Percentiles rank a stretch among this genome's conserved stretches.
Evolutionary conservation across 345 rosid genomes (phyloP).

Genomic region (Excoecaria cochinchinensis): DNA sequence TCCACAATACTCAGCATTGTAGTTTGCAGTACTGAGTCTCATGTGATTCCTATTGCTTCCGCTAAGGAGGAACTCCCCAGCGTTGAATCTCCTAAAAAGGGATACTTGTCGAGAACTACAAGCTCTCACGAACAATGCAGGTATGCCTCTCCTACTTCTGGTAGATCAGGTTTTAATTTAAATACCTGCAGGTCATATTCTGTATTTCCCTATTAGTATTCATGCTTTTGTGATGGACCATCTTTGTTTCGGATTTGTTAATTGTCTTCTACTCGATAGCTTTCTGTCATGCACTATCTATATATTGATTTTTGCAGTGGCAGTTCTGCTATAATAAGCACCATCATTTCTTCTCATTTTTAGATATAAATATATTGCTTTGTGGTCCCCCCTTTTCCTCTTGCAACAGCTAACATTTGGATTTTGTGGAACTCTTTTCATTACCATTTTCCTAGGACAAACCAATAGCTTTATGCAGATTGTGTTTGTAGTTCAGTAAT

Average conservation of each 20-base stretch:
- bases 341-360: background rate
- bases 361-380: background rate
- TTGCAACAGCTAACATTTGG: background rate
- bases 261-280: background rate
- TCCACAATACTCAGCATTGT: conserved; percentile 40
- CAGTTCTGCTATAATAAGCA: background rate
- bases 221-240: background rate
- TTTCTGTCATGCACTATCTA: background rate
- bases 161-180: too few relatives aligned
- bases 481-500: background rate
- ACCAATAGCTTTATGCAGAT: background rate
- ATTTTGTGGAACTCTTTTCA: background rate
- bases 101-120: conserved; percentile 44
- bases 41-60: conserved; percentile 16
- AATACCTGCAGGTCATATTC: too few relatives aligned
- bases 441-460: background rate
- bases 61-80: conserved; percentile 28
- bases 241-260: background rate
- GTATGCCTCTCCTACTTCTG: conserved; percentile 19
- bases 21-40: conserved; percentile 46
- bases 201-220: background rate
- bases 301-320: background rate
- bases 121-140: conserved; percentile 84
- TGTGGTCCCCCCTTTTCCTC: background rate
- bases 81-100: conserved; percentile 46